Percentiles rank a stretch among this genome's conserved stretches.
Conservation (phyloP, 2,329 filamentous ascomycete species). For the Paecilomyces variotii region DNA sequence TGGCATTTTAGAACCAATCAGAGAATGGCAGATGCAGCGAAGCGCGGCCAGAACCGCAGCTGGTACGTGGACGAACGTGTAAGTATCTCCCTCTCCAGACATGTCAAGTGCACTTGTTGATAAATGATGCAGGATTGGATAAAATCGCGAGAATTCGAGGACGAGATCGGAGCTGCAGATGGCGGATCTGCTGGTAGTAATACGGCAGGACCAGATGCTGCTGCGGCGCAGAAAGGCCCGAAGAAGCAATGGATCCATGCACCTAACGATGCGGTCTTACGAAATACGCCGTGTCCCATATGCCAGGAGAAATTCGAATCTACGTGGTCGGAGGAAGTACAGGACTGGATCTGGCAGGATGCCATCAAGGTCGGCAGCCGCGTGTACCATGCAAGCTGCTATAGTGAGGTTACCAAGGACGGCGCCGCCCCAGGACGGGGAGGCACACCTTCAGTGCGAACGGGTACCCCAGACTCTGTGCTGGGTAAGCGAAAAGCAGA, state of each 20-base stretch:
- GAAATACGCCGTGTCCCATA: constrained; percentile 78
- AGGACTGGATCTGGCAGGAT: constrained; percentile 97
- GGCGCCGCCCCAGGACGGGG: constrained; percentile 32
- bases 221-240: constrained; percentile 46
- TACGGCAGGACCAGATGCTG: constrained; percentile 31
- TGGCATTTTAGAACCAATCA: constrained; percentile 97
- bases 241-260: constrained; percentile 69
- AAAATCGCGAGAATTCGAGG: constrained; percentile 69
- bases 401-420: constrained; percentile 69
- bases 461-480: constrained; percentile 54
- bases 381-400: constrained; percentile 85
- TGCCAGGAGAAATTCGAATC: constrained; percentile 94
- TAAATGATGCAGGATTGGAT: constrained; percentile 67
- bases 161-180: constrained; percentile 45
- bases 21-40: constrained; percentile 76
- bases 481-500: constrained; percentile 71
- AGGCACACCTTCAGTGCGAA: constrained; percentile 33
- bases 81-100: constrained; percentile 27
- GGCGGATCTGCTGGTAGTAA: constrained; percentile 32
- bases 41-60: constrained; percentile 79
- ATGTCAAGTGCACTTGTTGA: constrained; percentile 12
- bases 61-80: constrained; percentile 91
- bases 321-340: constrained; percentile 82
- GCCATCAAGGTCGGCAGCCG: constrained; percentile 68
- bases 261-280: constrained; percentile 65